Base-by-base conservation (phyloP, 139 green algal species). In the Ostreobium quekettii region DNA sequence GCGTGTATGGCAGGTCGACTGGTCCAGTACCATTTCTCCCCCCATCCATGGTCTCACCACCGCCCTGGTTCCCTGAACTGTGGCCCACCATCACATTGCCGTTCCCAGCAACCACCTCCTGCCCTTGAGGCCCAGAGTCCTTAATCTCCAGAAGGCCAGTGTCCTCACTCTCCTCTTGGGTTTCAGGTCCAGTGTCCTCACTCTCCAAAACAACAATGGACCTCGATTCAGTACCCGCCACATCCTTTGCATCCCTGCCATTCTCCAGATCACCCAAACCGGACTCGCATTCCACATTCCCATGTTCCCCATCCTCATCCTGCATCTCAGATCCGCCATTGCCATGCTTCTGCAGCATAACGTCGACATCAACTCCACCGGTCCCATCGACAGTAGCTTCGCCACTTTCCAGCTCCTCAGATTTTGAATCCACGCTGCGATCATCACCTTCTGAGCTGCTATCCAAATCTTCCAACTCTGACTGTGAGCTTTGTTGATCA, bases 1-100 rank as follows among this genome's bases (percentile, higher is more conserved):
- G 83, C 1, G 90, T 93, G 78, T 83, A 97, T 8, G 89, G 85
- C 42, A 97, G 69, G 63, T 94, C 83, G 22, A 78, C 46, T 1
- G 76, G 73, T 0, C 77, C 83, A 1, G 80, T 66, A 15, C 78
- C 28, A 2, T 36, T 33, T 8, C 29, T 26, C 31, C 31, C 8
- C 30, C 28, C 2, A 22, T 48, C 30, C 60, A 32, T 4, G 5
- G 4, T 57, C 57, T 11, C 36, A 35, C 29, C 70, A 35, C 58
- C 69, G 2, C 22, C 37, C 47, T 33, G 26, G 26, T 8, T 38
- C 28, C 8, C 60, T 53, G 2, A 46, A 62, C 33, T 28, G 28
- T 11, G 8, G n/a, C 56, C n/a, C 58, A 6, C 5, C 24, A 66
- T 5, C 6, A 1, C 53, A 1, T 56, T 36, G 2, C 7, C 28